A percentile compares a stretch with the other conserved stretches of the same genome.
These are phyloP conservation scores for Ophiostoma perfectum DNA, from an alignment of 2,329 filamentous ascomycete species.

Conservation along the genomic window DNA sequence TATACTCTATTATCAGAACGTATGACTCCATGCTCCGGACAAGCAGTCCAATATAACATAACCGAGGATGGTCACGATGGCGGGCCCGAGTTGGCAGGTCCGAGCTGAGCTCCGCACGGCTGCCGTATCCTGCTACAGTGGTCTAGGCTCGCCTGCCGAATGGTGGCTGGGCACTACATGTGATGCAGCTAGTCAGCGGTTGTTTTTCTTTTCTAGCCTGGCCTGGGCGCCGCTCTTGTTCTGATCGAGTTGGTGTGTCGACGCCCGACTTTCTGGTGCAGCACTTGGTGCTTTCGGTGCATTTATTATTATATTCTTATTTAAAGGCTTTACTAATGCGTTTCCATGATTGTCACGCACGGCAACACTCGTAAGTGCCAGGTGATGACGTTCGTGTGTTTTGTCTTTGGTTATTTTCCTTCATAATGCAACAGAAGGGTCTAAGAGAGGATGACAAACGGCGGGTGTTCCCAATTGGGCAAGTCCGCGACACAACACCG, in stretches of 20 bases:
- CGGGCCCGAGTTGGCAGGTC: neutral
- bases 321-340: neutral
- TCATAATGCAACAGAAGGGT: neutral
- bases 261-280: neutral
- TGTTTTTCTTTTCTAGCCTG: neutral
- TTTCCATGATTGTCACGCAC: neutral
- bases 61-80: neutral
- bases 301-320: neutral
- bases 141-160: neutral
- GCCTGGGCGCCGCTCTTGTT: neutral
- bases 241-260: neutral
- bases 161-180: constrained; percentile 1
- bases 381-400: neutral
- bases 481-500: constrained; percentile 17
- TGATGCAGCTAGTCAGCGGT: constrained; percentile 1
- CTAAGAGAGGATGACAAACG: neutral
- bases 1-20: no score
- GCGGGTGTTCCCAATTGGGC: constrained; percentile 6
- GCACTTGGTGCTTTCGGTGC: neutral
- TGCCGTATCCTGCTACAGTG: no score
- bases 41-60: neutral
- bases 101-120: neutral
- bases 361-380: neutral
- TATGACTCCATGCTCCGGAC: no score
- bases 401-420: neutral